Evolutionary conservation across 1,284 basidiomycete genomes (phyloP), one percentile per base, ranked within the genome.

Genomic region (Somion occarium): DNA sequence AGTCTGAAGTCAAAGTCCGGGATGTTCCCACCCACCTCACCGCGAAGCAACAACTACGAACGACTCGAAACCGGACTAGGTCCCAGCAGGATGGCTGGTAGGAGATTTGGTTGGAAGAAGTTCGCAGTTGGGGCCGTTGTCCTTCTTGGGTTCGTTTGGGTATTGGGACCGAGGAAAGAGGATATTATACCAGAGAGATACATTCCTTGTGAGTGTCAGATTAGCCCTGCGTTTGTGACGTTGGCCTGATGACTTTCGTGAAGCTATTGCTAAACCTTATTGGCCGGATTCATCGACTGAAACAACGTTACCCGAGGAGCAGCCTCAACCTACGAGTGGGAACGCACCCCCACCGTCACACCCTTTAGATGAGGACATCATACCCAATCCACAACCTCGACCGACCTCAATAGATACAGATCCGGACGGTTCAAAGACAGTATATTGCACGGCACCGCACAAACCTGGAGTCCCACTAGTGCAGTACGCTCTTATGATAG

Each of bases 401-500:
- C 78, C 74, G 1, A 73, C 71, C 5, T 81, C 85, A 3, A 79
- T 76, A 54, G 80, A 79, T 42, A 76, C 78, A 25, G 85, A 90
- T 61, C 79, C 82, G 2, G 78, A 90, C 67, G 79, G 76, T 1
- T 67, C 73, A 39, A 78, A 76, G 60, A 88, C 87, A 1, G 76
- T 80, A 0, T 69, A 85, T 69, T 95, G 92, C 71, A 75, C 76
- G 0, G 56, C 67, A 0, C 79, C 91, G 0, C 68, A 80, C 65
- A 69, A 71, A 12, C 59, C 79, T 0, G 58, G 67, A 52, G 61
- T 69, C 5, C 75, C 74, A 0, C 72, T 94, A 50, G 88, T 94
- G 7, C 93, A 98, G 68, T 99, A 91, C 67, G 94, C 93, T 0
- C 80, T 99, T 61, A 98, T 98, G 84, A 92, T 99, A 69, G 96